These are phyloP conservation scores for Trypanosoma theileri DNA, from an alignment of 208 protist genomes.

Conservation along the genomic window DNA sequence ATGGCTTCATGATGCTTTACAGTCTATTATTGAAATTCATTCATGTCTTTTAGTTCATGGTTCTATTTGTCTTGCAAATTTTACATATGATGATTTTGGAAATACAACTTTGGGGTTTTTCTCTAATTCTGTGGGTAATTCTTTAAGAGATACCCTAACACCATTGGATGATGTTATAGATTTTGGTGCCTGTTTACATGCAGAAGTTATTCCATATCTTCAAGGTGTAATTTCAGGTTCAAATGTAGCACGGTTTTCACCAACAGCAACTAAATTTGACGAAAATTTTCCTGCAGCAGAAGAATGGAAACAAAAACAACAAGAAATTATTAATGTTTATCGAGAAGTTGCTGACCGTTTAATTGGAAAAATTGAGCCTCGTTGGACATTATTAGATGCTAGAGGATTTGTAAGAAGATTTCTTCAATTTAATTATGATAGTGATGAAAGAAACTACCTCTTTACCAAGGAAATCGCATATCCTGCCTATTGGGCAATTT, in stretches of 20 bases:
- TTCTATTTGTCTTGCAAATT: conserved; percentile 49
- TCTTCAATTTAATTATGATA: conserved; percentile 37
- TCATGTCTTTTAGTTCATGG: conserved; percentile 59
- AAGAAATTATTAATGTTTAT: conserved; percentile 46
- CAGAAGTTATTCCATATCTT: conserved; percentile 53
- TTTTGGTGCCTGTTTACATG: conserved; percentile 28
- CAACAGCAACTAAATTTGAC: background rate
- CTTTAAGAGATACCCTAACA: conserved; percentile 4
- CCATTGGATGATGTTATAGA: conserved; percentile 29
- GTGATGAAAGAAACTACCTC: conserved; percentile 40
- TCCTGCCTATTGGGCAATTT: conserved; percentile 46
- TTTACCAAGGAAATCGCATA: conserved; percentile 49
- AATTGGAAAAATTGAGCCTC: conserved; percentile 54
- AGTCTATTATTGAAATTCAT: conserved; percentile 65
- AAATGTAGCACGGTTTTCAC: background rate
- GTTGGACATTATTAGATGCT: conserved; percentile 57
- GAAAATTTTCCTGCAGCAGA: background rate
- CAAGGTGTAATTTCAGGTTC: background rate
- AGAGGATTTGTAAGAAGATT: conserved; percentile 58
- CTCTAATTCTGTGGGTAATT: conserved; percentile 24
- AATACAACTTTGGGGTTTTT: conserved; percentile 68
- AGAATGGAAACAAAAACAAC: background rate
- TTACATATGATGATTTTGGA: conserved; percentile 81
- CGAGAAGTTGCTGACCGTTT: conserved; percentile 58
- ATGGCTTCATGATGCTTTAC: conserved; percentile 68